Base-by-base conservation (phyloP, 108 stramenopile species). In the Chaetoceros tenuissimus region DNA sequence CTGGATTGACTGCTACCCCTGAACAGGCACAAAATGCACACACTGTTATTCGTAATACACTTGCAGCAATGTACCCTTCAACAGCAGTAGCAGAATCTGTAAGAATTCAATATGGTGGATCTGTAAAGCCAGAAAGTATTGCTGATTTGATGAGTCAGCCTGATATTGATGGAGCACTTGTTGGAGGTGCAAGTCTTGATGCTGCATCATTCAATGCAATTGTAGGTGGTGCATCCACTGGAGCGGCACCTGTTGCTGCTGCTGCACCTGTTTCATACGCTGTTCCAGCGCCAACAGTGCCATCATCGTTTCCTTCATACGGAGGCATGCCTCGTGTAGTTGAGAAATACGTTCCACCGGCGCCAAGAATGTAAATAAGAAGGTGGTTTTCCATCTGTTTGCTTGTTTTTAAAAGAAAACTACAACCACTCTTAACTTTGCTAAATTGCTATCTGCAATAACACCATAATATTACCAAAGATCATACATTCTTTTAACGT, bases 1-100 rank as follows among this genome's bases (percentile, higher is more conserved):
- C 94, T 24, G 96, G 96, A 22, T 75, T 84, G 67, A 85, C 87
- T 19, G 88, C 90, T 2, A 82, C 90, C 1, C 92, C 92, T 0
- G 72, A 68, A 17, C 77, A 84, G 55, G 82, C 83, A 8, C 75
- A 82, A 46, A 46, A 23, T 19, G 80, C 82, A 3, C 82, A 97
- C 69, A 73, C 78, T 27, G 75, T 60, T 31, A 89, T 90, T 68
- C 82, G 95, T 48, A 48, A 66, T 17, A 82, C 85, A 51, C 55
- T 97, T 46, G 51, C 50, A 7, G 76, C 72, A 28, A 61, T 85
- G 57, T 82, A 67, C 54, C 78, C 71, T 26, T n/a, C n/a, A n/a
- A 48, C 64, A 3, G 73, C 64, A 13, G 66, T 68, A 20, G 85
- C 85, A 1, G 31, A 72, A 24, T 46, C 31, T 19, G 67, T 69